These are phyloP conservation scores for Ophiostoma ips DNA, from an alignment of 2,329 filamentous ascomycete species.

Conservation along the genomic window DNA sequence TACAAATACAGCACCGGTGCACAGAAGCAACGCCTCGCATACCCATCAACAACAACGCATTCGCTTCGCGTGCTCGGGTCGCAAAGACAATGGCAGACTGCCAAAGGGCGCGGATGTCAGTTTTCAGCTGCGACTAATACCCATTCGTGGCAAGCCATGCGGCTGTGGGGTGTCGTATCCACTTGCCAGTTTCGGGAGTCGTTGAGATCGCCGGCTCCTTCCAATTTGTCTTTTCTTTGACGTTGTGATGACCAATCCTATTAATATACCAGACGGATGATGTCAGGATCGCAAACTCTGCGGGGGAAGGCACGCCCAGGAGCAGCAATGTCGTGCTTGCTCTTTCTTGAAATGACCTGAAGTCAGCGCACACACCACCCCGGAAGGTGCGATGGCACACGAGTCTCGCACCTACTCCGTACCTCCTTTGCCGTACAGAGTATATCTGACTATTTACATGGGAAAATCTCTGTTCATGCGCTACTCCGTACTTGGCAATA, in stretches of 20 bases:
- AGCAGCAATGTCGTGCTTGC: background rate
- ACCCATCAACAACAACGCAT: too few species aligned
- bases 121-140: background rate
- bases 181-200: background rate
- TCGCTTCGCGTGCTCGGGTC: too few species aligned
- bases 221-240: background rate
- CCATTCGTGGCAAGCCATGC: too few species aligned
- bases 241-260: background rate
- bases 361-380: too few species aligned
- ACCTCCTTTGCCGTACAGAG: too few species aligned
- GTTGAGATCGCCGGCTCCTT: too few species aligned
- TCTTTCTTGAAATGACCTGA: background rate
- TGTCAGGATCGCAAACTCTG: background rate
- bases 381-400: background rate
- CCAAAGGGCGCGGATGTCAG: slow-evolving; percentile 1
- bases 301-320: background rate
- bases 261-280: background rate
- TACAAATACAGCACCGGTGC: too few species aligned
- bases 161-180: background rate
- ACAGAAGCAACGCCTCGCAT: too few species aligned
- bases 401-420: too few species aligned
- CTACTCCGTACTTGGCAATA: too few species aligned
- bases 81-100: background rate
- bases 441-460: too few species aligned
- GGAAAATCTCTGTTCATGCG: too few species aligned